Base-by-base conservation (phyloP, 768 basidiomycete species). In the Chalciporus piperatus region DNA sequence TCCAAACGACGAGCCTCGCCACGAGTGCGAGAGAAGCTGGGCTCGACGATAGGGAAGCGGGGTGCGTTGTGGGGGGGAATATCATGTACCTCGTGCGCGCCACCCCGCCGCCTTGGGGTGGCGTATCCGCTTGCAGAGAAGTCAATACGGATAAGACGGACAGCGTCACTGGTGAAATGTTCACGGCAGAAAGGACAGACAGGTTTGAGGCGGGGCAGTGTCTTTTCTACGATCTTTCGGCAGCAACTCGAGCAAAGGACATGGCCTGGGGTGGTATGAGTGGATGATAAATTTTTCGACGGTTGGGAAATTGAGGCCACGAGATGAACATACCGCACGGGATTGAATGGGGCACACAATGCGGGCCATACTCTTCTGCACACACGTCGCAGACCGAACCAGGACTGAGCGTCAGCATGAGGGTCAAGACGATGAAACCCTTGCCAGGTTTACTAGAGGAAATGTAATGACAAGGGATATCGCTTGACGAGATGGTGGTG, bases 381-480 rank as follows among this genome's bases (percentile, higher is more conserved):
- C 89, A 91, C 66, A 91, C 89, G 78, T 91, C 89, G 84, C 89
- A 91, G 70, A 84, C 78, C 69, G 85, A 89, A 72, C 86, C 86
- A 70, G 86, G 81, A 74, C 75, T 79, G 66, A 91, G 85, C 69
- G 88, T 86, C 74, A 91, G 82, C 89, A 91, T 91, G 67, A 66
- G 62, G 64, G 66, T 67, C 68, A 69, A 70, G 68, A 64, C 70
- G 65, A 64, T 64, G 57, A 68, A 60, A 67, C 69, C 69, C 69
- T 69, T 67, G 66, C 61, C 67, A 69, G 63, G 69, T 70, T 66
- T 65, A 69, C 64, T 68, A 61, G 62, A 70, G 59, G 58, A 71
- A 72, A 66, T 59, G 55, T 69, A 37, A 60, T 68, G 76, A 71
- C 68, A 66, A 72, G 72, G 72, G 71, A 71, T 71, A 66, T 71